These are phyloP conservation scores for Colletotrichum lentis DNA, from an alignment of 2,329 filamentous ascomycete genomes.

Conservation along the genomic window DNA sequence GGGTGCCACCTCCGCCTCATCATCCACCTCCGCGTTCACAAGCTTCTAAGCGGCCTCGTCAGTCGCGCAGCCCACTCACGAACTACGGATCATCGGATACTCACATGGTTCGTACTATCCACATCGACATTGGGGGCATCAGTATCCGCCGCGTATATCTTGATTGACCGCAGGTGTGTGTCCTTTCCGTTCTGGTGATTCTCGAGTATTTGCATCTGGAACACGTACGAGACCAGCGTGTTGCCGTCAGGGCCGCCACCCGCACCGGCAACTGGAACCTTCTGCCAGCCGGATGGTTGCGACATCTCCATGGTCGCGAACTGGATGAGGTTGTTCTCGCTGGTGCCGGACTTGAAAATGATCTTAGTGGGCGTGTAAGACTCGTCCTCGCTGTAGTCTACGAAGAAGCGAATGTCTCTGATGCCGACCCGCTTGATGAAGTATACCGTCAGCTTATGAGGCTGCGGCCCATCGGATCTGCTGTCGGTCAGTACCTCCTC, in stretches of 20 bases:
- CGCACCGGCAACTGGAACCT: conserved; percentile 70
- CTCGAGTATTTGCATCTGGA: conserved; percentile 90
- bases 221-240: conserved; percentile 84
- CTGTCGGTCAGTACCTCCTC: conserved; percentile 1
- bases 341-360: conserved; percentile 85
- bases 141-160: conserved; percentile 74
- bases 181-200: conserved; percentile 99
- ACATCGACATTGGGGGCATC: conserved; percentile 52
- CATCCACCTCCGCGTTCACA: conserved; percentile 16
- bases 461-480: conserved; percentile 83
- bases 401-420: conserved; percentile 79
- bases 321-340: conserved; percentile 88
- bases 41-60: conserved; percentile 31
- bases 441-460: conserved; percentile 83
- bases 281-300: conserved; percentile 87
- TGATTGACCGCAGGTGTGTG: conserved; percentile 93
- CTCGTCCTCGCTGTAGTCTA: conserved; percentile 93
- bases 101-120: conserved; percentile 42
- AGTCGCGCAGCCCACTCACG: background rate
- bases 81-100: background rate
- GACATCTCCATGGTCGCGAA: conserved; percentile 83
- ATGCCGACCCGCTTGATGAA: conserved; percentile 86
- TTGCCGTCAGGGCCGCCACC: conserved; percentile 71
- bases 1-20: conserved; percentile 18
- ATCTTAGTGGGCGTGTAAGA: conserved; percentile 97